These are phyloP conservation scores for Fusarium stilboides DNA, from an alignment of 2,329 filamentous ascomycete genomes.

Conservation along the genomic window DNA sequence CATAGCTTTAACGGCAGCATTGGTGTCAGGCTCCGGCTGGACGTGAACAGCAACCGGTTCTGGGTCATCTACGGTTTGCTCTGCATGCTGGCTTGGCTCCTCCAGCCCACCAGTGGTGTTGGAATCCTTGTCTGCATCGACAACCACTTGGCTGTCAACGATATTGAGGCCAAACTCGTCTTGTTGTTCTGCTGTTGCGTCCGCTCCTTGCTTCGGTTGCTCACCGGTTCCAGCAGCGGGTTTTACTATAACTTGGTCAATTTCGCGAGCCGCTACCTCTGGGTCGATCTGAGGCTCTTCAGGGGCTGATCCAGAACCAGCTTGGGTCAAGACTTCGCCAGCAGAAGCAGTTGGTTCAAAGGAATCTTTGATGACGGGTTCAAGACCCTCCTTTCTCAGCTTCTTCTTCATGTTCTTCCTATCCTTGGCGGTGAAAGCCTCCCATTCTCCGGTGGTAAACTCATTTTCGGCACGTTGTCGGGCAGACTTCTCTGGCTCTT, in stretches of 20 bases:
- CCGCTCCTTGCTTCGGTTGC: conserved; percentile 2
- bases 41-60: not conserved
- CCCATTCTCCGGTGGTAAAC: conserved; percentile 35
- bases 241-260: not conserved
- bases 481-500: not conserved
- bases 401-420: conserved; percentile 46
- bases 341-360: conserved; percentile 6
- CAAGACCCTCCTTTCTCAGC: conserved; percentile 41
- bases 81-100: not conserved
- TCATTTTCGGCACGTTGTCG: conserved; percentile 16
- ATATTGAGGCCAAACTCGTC: not conserved
- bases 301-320: not conserved
- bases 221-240: not conserved
- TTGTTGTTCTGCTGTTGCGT: not conserved
- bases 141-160: not conserved
- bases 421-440: conserved; percentile 35
- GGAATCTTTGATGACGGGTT: conserved; percentile 32
- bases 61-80: not conserved
- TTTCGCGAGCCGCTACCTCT: not conserved
- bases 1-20: not conserved
- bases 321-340: not conserved
- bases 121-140: not conserved
- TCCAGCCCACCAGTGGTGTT: not conserved
- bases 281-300: not conserved
- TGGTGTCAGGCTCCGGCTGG: not conserved